Evolutionary conservation across 1,139 yeast species (phyloP).

Genomic region (Nadsonia commutata): DNA sequence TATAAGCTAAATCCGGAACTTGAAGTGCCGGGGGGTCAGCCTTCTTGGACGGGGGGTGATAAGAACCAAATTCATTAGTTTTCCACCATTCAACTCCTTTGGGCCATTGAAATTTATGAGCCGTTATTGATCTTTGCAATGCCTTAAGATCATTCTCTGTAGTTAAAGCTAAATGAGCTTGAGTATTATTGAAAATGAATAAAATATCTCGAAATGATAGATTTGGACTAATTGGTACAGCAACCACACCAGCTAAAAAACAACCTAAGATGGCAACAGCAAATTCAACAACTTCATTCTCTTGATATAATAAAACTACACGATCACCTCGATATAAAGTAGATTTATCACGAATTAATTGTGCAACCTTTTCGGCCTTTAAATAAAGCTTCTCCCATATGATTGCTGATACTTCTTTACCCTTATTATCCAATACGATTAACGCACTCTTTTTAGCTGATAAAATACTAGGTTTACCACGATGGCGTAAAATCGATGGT

Average conservation of each 20-base stretch:
- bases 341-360: slow-evolving; percentile 64
- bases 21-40: slow-evolving; percentile 51
- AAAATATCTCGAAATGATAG: slow-evolving; percentile 51
- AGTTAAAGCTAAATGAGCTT: slow-evolving; percentile 62
- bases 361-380: slow-evolving; percentile 78
- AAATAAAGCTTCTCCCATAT: slow-evolving; percentile 84
- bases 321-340: slow-evolving; percentile 68
- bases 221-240: slow-evolving; percentile 79
- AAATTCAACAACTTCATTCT: slow-evolving; percentile 73
- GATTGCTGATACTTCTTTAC: slow-evolving; percentile 62
- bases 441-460: slow-evolving; percentile 54
- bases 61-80: slow-evolving; percentile 77
- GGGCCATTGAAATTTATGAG: slow-evolving; percentile 37
- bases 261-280: slow-evolving; percentile 81
- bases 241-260: slow-evolving; percentile 84
- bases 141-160: slow-evolving; percentile 66
- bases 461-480: slow-evolving; percentile 41
- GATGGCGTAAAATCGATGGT: slow-evolving; percentile 53
- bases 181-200: slow-evolving; percentile 59
- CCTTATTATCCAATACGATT: slow-evolving; percentile 55
- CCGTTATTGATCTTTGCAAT: slow-evolving; percentile 42
- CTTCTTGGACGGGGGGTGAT: slow-evolving; percentile 42
- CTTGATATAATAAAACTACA: slow-evolving; percentile 71
- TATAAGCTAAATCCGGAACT: slow-evolving; percentile 74
- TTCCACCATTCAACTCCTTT: slow-evolving; percentile 59